Evolutionary conservation across 192 early-diverging fungal species (phyloP).

Genomic region (Entrophospora sp.): DNA sequence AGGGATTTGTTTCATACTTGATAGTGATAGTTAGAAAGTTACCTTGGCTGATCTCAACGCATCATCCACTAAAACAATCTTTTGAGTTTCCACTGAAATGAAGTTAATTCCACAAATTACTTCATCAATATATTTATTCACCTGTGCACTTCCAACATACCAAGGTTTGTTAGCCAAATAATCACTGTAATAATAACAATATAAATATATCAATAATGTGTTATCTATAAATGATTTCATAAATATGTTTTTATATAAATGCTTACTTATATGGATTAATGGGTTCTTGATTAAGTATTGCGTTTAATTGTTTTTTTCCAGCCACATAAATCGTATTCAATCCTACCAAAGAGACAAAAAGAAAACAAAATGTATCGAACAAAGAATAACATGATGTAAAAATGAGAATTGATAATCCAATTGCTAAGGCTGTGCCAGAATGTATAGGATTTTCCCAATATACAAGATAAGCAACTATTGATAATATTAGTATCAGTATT

Average conservation of each 20-base stretch:
- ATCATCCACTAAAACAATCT: background rate
- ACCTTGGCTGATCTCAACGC: background rate
- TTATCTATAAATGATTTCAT: no score
- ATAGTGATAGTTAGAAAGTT: no score
- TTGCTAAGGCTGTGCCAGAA: background rate
- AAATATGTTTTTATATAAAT: no score
- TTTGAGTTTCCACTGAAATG: background rate
- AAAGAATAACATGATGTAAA: background rate
- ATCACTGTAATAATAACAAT: background rate
- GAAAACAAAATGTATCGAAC: background rate
- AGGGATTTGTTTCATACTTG: no score
- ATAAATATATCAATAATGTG: background rate
- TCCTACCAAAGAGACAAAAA: background rate
- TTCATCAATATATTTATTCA: background rate
- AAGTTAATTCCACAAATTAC: background rate
- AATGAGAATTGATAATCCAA: background rate
- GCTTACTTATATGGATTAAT: background rate
- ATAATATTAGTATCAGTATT: background rate
- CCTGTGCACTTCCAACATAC: background rate
- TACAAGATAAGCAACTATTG: background rate
- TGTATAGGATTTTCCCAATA: slow-evolving; percentile 1
- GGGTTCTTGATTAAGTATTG: background rate
- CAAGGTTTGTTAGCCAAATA: background rate
- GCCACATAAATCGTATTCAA: background rate
- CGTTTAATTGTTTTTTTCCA: background rate